Evolutionary conservation across 2,329 filamentous ascomycete species (phyloP), one percentile per base, ranked within the genome.

Genomic region (Aspergillus hortae): DNA sequence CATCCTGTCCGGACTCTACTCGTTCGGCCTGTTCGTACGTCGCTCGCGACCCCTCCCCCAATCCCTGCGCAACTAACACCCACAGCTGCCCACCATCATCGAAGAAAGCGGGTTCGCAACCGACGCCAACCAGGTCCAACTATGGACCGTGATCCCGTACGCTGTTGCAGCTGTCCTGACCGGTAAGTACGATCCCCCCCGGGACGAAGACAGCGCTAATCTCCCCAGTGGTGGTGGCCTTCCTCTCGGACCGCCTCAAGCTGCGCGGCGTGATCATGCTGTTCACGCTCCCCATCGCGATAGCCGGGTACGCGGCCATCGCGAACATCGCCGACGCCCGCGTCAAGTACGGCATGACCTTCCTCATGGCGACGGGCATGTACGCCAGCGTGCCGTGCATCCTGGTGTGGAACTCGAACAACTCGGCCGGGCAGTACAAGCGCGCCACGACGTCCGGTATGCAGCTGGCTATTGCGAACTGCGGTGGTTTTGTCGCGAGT

Each of bases 391-490:
- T 87, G 0, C 84, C 85, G 0, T 81, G 79, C 15, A 79, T 86
- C 3, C 70, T 88, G 9, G 84, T 80, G 1, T 88, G 85, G 84
- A 80, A 84, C 55, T 81, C 81, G 2, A 87, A 87, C 63, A 88
- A 88, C 63, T 84, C 80, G 0, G 83, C 84, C 0, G 84, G 82
- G 0, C 85, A 89, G 62, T 88, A 88, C 62, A 89, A 88, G 66
- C 74, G 86, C 12, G 85, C 86, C 0, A 88, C 85, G 0, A 85
- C 85, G 0, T 81, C 80, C 1, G 86, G 81, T 0, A 61, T 88
- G 58, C 85, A 88, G 66, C 73, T 88, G 23, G 80, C 81, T 1
- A 81, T 88, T 57, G 85, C 85, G 0, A 88, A 89, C 57, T 80
- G 78, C 6, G 85, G 85, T 43, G 85, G 85, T 0, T 86, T 88